Evolutionary conservation across 2,329 filamentous ascomycete genomes (phyloP), one percentile per base, ranked within the genome.

Genomic region (Phialophora verrucosa): DNA sequence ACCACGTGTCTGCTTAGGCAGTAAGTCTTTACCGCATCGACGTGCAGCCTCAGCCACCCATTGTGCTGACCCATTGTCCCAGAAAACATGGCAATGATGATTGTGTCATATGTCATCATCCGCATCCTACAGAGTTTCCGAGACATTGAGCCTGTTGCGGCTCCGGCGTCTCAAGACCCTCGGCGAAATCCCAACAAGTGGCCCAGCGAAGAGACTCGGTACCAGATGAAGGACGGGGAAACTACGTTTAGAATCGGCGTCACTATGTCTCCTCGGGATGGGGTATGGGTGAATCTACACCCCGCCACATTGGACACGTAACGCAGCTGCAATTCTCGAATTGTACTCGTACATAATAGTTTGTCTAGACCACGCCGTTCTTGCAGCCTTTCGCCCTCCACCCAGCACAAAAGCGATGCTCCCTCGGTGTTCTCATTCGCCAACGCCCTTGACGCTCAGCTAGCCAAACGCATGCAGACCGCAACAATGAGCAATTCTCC

Each of bases 61-160:
- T 10, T 35, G 58, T 17, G 7, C 59, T 42, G 35, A 54, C 51
- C 42, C 31, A 27, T 20, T 42, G 10, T 59, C 11, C 25, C 55
- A 63, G 65, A 93, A 82, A 90, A 93, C 77, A 94, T 93, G 76
- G 91, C 91, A 14, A 79, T 93, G 53, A 92, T 90, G 0, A 90
- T 93, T 81, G 73, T 76, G 5, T 73, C 74, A 0, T 93, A 93
- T 75, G 87, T 90, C 11, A 82, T 92, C 66, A 87, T 89, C 23
- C 82, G 91, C 51, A 73, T 94, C 70, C 86, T 93, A 74, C 91
- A 93, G 80, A 82, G 84, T 25, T 94, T 90, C 74, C 86, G 88
- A 61, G 78, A 83, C 10, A 80, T 92, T 4, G 85, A 87, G 56
- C 27, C 63, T n/a, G 58, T 32, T 42, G 50, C 17, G 6, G 57